Evolutionary conservation across 1,284 basidiomycete genomes (phyloP).

Genomic region (Ganoderma leucocontextum): DNA sequence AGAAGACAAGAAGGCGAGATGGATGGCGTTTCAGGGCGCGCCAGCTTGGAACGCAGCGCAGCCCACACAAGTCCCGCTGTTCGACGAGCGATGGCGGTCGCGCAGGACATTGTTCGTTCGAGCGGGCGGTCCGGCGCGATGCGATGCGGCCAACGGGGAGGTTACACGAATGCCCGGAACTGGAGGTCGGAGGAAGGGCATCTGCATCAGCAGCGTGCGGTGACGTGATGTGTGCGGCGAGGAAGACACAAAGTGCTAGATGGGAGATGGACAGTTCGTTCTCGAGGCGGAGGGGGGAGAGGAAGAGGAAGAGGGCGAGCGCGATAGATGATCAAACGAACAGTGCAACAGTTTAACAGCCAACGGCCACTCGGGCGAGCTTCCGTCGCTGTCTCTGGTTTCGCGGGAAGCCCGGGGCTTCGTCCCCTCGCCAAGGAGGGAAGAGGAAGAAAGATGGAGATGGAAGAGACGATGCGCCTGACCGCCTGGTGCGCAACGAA

Average conservation of each 20-base stretch:
- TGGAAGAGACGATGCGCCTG: not conserved
- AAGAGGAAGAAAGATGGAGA: not conserved
- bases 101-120: not conserved
- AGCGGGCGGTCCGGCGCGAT: not conserved
- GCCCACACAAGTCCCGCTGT: not conserved
- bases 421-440: not conserved
- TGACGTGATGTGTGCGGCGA: conserved; percentile 8
- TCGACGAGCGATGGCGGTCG: not conserved
- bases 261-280: conserved; percentile 4
- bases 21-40: not conserved
- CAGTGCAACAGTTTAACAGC: not conserved
- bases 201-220: not conserved
- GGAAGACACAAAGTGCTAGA: conserved; percentile 6
- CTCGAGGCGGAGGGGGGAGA: not conserved
- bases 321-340: conserved; percentile 1
- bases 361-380: not conserved
- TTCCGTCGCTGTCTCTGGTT: not conserved
- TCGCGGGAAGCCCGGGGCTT: not conserved
- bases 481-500: conserved; percentile 8
- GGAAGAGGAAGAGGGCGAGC: not conserved
- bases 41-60: not conserved
- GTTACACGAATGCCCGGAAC: not conserved
- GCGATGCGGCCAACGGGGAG: not conserved
- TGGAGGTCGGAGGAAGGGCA: not conserved
- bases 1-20: not conserved